phyloP scores from a whole-genome alignment of 768 basidiomycete genomes.

The Trametes villosa region DNA sequence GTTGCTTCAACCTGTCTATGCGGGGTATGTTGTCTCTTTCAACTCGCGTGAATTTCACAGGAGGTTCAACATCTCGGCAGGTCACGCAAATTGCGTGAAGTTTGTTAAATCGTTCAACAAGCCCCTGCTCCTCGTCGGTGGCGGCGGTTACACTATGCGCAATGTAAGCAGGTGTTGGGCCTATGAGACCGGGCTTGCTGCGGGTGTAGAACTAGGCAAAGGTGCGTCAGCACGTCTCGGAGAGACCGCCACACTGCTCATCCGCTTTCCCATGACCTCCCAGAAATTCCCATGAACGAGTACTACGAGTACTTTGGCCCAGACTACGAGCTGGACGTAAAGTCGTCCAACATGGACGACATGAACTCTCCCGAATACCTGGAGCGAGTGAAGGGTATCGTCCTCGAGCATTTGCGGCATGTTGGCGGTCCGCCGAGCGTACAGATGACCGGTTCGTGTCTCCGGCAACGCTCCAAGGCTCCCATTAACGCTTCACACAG shows the following conservation, averaged over 20 bases:
- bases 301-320: slow-evolving; percentile 99
- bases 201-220: slow-evolving; percentile 88
- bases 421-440: slow-evolving; percentile 90
- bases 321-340: slow-evolving; percentile 94
- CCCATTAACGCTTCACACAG: slow-evolving; percentile 46
- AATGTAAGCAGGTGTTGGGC: slow-evolving; percentile 98
- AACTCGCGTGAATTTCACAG: not conserved
- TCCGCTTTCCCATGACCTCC: not conserved
- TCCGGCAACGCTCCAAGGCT: not conserved
- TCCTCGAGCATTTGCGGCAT: slow-evolving; percentile 88
- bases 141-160: slow-evolving; percentile 98
- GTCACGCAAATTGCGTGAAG: slow-evolving; percentile 96
- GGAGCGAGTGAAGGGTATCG: slow-evolving; percentile 89
- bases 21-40: slow-evolving; percentile 52
- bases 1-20: slow-evolving; percentile 97
- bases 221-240: slow-evolving; percentile 48
- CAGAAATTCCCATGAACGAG: slow-evolving; percentile 97
- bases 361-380: slow-evolving; percentile 92
- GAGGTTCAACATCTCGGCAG: slow-evolving; percentile 47
- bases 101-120: slow-evolving; percentile 97
- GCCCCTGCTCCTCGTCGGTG: slow-evolving; percentile 91
- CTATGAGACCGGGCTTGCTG: slow-evolving; percentile 97
- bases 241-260: not conserved
- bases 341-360: slow-evolving; percentile 93
- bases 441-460: slow-evolving; percentile 77